These are phyloP conservation scores for Globisporangium parvum DNA, from an alignment of 352 stramenopile species.

Conservation along the genomic window DNA sequence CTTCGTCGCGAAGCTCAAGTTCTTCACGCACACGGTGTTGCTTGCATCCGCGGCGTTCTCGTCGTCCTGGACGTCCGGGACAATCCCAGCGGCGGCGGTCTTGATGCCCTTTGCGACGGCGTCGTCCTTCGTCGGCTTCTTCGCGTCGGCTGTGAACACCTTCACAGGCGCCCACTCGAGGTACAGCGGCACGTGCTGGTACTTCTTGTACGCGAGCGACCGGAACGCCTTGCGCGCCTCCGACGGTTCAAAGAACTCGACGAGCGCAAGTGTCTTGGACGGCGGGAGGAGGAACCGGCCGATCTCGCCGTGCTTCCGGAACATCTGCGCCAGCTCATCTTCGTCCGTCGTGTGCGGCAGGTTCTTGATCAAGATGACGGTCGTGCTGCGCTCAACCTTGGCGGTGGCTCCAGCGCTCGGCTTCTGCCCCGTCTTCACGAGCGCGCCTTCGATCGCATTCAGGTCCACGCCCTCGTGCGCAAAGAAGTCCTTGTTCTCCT, in stretches of 20 bases:
- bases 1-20: slow-evolving; percentile 97
- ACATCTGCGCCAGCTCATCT: slow-evolving; percentile 94
- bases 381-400: slow-evolving; percentile 90
- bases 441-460: slow-evolving; percentile 85
- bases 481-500: slow-evolving; percentile 98
- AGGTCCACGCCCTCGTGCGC: slow-evolving; percentile 92
- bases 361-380: slow-evolving; percentile 97
- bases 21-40: slow-evolving; percentile 97
- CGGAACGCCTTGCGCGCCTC: slow-evolving; percentile 96
- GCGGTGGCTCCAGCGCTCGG: slow-evolving; percentile 25
- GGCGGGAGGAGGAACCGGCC: slow-evolving; percentile 87
- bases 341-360: slow-evolving; percentile 92
- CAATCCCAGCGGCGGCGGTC: slow-evolving; percentile 24
- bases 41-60: slow-evolving; percentile 58
- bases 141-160: slow-evolving; percentile 42
- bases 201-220: slow-evolving; percentile 97
- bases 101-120: slow-evolving; percentile 51
- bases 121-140: not conserved
- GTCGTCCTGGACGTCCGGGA: slow-evolving; percentile 63
- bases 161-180: slow-evolving; percentile 96
- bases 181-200: slow-evolving; percentile 97
- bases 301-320: slow-evolving; percentile 88
- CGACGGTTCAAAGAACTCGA: slow-evolving; percentile 93
- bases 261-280: slow-evolving; percentile 93
- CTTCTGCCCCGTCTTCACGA: slow-evolving; percentile 44